These are phyloP conservation scores for Pistacia integerrima DNA, from an alignment of 345 rosid genomes.

Conservation along the genomic window DNA sequence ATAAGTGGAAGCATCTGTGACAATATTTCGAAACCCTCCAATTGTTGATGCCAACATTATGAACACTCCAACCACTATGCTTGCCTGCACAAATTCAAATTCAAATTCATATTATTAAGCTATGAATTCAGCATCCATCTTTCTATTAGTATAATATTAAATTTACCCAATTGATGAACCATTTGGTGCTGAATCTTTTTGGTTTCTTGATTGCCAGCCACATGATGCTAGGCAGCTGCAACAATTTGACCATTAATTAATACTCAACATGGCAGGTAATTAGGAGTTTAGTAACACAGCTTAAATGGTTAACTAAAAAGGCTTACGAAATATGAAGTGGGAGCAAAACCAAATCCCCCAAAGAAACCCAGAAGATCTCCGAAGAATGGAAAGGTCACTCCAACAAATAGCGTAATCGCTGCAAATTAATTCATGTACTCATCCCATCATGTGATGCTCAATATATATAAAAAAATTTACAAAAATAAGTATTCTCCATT, in stretches of 20 bases:
- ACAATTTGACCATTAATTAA: neutral
- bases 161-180: slow-evolving; percentile 94
- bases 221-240: slow-evolving; percentile 91
- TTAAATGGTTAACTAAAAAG: neutral
- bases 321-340: slow-evolving; percentile 89
- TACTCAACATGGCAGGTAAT: neutral
- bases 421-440: slow-evolving; percentile 17
- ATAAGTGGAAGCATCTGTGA: slow-evolving; percentile 75
- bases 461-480: too few species aligned
- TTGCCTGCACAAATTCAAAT: slow-evolving; percentile 36
- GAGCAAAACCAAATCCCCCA: slow-evolving; percentile 96
- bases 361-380: slow-evolving; percentile 97
- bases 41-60: slow-evolving; percentile 91
- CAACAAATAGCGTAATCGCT: slow-evolving; percentile 83
- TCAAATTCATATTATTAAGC: too few species aligned
- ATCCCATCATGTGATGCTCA: neutral
- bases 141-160: too few species aligned
- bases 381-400: slow-evolving; percentile 90
- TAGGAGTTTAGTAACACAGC: neutral
- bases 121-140: too few species aligned
- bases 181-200: slow-evolving; percentile 59
- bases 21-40: slow-evolving; percentile 87
- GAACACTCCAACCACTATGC: slow-evolving; percentile 64
- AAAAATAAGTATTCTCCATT: neutral
- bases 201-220: slow-evolving; percentile 96